Base-by-base conservation (phyloP, 2,329 filamentous ascomycete genomes). In the Pseudocercospora fijiensis region DNA sequence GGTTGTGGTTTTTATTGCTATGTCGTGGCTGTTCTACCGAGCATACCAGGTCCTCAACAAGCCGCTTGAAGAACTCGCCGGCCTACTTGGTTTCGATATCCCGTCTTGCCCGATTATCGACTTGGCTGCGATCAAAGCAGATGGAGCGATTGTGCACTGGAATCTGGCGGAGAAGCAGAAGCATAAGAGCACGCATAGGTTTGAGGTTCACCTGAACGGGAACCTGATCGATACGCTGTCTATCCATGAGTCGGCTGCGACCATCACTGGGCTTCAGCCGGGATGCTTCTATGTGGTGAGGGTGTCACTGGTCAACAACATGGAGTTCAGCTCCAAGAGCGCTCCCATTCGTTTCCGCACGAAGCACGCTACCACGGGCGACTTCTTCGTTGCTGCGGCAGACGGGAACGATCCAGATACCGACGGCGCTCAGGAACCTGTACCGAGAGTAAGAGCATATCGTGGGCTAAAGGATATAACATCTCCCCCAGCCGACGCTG, bases 301-400 rank as follows among this genome's bases (percentile, higher is more conserved):
- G 65, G 91, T 98, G 60, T 90, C 97, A 70, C 92, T 94, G 43
- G 90, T 97, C 60, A 96, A 94, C 56, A 86, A 89, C 28, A 92
- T 93, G 70, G 96, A 95, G 76, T 98, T 98, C 72, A 92, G 96
- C 74, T 92, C 93, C 0, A 90, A 91, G 41, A 97, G 95, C 76
- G 84, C 87, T 4, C 87, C 96, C 41, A 88, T 98, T 67, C 90
- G 95, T 60, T 82, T 99, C 60, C 86, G 90, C 71, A 98, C 95
- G 18, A 79, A 81, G 62, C 72, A 76, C 27, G 74, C 77, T 53
- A 72, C 74, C 20, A 79, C 79, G 2, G 75, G 74, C 41, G 79
- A 82, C 64, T 81, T 77, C 67, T 81, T 80, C 69, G 70, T 53
- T 70, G 37, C 75, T 37, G 49, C 62, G 26, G 43, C 66, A 24